Conservation (phyloP, 768 basidiomycete species). For the Lanmaoa pseudosensibilis region DNA sequence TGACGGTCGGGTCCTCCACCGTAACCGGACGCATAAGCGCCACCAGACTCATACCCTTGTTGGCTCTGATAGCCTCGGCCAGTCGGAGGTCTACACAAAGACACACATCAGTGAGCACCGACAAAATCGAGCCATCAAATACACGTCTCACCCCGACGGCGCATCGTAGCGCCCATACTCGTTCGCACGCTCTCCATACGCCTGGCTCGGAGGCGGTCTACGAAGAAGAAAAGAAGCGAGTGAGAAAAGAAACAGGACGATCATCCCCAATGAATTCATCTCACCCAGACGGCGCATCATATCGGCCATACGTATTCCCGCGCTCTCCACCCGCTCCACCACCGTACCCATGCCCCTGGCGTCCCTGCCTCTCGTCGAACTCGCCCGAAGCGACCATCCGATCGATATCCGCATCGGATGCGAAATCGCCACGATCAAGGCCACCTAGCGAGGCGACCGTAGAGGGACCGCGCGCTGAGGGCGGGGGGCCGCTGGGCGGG, state of each 20-base stretch:
- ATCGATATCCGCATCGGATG: conserved; percentile 27
- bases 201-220: conserved; percentile 12
- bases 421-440: conserved; percentile 28
- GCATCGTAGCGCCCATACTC: conserved; percentile 10
- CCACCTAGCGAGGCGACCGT: conserved; percentile 12
- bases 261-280: neutral
- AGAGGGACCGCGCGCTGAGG: neutral
- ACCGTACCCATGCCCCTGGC: neutral
- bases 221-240: neutral
- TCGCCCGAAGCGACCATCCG: conserved; percentile 21
- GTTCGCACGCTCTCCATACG: neutral
- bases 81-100: conserved; percentile 5
- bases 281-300: conserved; percentile 15
- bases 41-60: conserved; percentile 9
- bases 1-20: conserved; percentile 5
- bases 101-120: neutral
- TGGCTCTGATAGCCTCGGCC: conserved; percentile 9
- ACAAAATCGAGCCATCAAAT: neutral
- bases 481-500: conserved; percentile 11
- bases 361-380: neutral
- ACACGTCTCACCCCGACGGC: conserved; percentile 12
- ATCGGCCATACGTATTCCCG: neutral
- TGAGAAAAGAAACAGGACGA: neutral
- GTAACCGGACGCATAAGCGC: neutral
- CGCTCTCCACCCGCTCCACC: neutral